Percentiles rank a stretch among this genome's conserved stretches.
Conservation (phyloP, 352 stramenopile genomes). For the Aphanomyces astaci region DNA sequence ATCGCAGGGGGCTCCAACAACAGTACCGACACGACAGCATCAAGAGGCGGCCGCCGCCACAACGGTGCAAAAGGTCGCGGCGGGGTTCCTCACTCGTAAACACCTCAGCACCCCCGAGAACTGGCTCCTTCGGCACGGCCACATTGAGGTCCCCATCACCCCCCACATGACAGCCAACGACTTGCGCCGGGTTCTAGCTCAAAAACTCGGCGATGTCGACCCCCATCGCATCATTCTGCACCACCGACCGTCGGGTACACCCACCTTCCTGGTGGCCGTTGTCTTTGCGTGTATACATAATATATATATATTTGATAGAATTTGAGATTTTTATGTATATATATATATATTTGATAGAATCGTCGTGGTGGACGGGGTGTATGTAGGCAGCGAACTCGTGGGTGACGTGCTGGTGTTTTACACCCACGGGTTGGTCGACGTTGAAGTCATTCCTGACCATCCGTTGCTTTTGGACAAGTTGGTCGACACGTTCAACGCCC, state of each 20-base stretch:
- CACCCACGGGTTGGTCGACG: conserved; percentile 28
- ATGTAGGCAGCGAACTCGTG: conserved; percentile 8
- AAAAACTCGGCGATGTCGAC: conserved; percentile 33
- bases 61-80: conserved; percentile 41
- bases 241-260: conserved; percentile 25
- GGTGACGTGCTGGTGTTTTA: conserved; percentile 10
- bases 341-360: no score
- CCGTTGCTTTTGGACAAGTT: neutral
- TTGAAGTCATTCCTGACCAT: conserved; percentile 35
- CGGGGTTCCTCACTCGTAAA: conserved; percentile 37
- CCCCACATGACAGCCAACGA: conserved; percentile 52
- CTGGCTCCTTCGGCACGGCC: conserved; percentile 36
- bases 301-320: neutral
- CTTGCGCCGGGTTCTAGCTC: conserved; percentile 40
- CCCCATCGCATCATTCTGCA: conserved; percentile 39
- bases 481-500: neutral
- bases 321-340: no score
- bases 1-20: neutral
- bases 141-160: conserved; percentile 38
- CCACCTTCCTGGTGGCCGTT: conserved; percentile 23
- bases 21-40: conserved; percentile 10
- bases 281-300: neutral
- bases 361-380: no score
- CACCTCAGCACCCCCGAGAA: conserved; percentile 38
- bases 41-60: conserved; percentile 35